Evolutionary conservation across 1,139 yeast species (phyloP).

Genomic region (Yamadazyma sp.): DNA sequence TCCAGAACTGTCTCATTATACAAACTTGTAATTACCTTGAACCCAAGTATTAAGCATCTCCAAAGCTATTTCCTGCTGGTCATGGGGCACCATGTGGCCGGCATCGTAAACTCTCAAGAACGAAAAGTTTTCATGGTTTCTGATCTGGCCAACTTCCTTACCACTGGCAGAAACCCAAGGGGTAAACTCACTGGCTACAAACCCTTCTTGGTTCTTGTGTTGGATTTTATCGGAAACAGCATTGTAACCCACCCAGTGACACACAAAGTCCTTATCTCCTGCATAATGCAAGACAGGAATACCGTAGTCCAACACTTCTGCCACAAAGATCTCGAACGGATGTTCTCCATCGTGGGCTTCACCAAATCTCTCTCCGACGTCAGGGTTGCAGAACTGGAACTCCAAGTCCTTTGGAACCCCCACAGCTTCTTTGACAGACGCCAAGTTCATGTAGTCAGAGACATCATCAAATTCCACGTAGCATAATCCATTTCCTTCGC

Average conservation of each 20-base stretch:
- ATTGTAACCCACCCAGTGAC: constrained; percentile 43
- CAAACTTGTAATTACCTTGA: constrained; percentile 8
- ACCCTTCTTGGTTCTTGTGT: constrained; percentile 27
- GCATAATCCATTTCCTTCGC: constrained; percentile 54
- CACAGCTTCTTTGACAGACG: constrained; percentile 57
- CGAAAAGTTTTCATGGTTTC: constrained; percentile 54
- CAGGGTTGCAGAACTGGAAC: constrained; percentile 57
- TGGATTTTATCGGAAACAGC: constrained; percentile 35
- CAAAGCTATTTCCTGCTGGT: constrained; percentile 73
- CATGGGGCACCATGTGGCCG: constrained; percentile 80
- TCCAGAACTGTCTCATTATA: too few species aligned
- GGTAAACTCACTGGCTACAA: constrained; percentile 26
- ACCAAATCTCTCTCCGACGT: constrained; percentile 55
- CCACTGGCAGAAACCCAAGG: constrained; percentile 42
- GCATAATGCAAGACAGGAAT: constrained; percentile 40
- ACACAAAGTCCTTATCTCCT: constrained; percentile 41
- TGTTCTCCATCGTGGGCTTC: constrained; percentile 61
- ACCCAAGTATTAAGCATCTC: constrained; percentile 84
- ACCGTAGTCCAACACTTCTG: constrained; percentile 54
- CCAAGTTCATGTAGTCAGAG: constrained; percentile 59
- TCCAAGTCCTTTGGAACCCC: constrained; percentile 58
- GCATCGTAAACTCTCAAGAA: constrained; percentile 65
- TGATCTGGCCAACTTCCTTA: constrained; percentile 58
- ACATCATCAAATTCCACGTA: constrained; percentile 57
- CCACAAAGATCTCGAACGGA: constrained; percentile 65